Evolutionary conservation across 805 yeast genomes (phyloP), one percentile per base, ranked within the genome.

Genomic region (Candida rishiriensis): DNA sequence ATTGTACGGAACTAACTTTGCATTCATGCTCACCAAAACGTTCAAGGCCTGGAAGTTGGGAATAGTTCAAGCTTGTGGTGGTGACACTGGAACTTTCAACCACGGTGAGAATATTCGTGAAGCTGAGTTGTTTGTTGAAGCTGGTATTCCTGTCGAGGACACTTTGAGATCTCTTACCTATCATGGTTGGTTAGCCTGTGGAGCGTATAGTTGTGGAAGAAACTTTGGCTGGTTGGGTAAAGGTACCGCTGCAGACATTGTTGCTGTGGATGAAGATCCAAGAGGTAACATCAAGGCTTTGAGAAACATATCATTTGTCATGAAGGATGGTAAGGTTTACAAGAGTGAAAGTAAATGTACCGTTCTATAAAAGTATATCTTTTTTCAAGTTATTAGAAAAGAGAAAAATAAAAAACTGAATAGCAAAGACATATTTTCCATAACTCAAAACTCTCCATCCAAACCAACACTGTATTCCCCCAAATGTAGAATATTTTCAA

Each of bases 31-130:
- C 14, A 28, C 18, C 10, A 56, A 52, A 33, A 54, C 58, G 2
- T 46, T 42, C n/a, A 43, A 40, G 6, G 59, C 60, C 2, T 56
- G 56, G 53, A 37, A 57, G 29, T 34, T 52, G 46, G 63, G 60
- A 5, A 46, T 58, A n/a, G 34, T 38, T 10, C 51, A 54, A 29
- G 61, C 61, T 1, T 57, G 61, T 43, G 63, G 63, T 5, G 63
- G 63, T 10, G 63, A 58, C 37, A 58, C 63, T 10, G 63, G 63
- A 2, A 56, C 63, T 1, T 58, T 54, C 34, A 52, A 54, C n/a
- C 63, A 58, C 40, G 63, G 63, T 10, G 63, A 58, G 29, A 58
- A 58, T 40, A 50, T 57, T n/a, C 37, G 60, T 30, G 63, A 59
- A 34, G 57, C 54, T 26, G 63, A 59, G 44, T 43, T 59, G 42